Evolutionary conservation across 1,284 basidiomycete species (phyloP), one percentile per base, ranked within the genome.

Genomic region (Inonotus hispidus): DNA sequence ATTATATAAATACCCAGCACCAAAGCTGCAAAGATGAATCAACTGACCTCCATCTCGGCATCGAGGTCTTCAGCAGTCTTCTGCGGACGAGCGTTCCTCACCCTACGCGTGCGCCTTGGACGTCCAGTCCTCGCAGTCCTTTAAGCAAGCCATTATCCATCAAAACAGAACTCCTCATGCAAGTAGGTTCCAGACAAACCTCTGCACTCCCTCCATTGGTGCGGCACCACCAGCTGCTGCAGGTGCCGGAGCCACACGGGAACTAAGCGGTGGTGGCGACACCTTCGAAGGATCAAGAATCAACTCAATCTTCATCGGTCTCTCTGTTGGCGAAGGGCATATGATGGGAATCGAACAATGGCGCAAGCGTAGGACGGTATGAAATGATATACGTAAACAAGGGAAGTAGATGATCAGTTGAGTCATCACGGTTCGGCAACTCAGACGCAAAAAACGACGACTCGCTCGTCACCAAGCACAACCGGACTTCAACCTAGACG

Each of bases 251-350:
- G 88, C 83, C 35, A 91, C 86, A 59, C 88, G 85, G 25, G 84
- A 82, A 21, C 82, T 85, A 66, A 95, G 80, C 2, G 85, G 79
- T 8, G 88, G 80, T 4, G 82, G 80, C n/a, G 86, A 81, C 37
- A 56, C 53, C 58, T 83, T 83, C 58, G 88, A 80, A 25, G 94
- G 94, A 79, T 96, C 93, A 71, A 98, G 83, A 52, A 98, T 87
- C 65, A 98, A 93, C 81, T 98, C 96, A 66, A 98, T 95, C 82
- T 95, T 96, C 92, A 99, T 96, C 27, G 95, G 92, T 70, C 92
- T 92, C 82, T 95, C 94, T 97, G 78, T 75, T 37, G 27, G 57
- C 21, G 19, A 43, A 41, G 65, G 61, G 66, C 63, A 63, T 43
- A 27, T 10, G 23, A 25, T 7, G 52, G 13, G 37, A n/a, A 43